Evolutionary conservation across 768 basidiomycete genomes (phyloP).

Genomic region (Dendrothele bispora): DNA sequence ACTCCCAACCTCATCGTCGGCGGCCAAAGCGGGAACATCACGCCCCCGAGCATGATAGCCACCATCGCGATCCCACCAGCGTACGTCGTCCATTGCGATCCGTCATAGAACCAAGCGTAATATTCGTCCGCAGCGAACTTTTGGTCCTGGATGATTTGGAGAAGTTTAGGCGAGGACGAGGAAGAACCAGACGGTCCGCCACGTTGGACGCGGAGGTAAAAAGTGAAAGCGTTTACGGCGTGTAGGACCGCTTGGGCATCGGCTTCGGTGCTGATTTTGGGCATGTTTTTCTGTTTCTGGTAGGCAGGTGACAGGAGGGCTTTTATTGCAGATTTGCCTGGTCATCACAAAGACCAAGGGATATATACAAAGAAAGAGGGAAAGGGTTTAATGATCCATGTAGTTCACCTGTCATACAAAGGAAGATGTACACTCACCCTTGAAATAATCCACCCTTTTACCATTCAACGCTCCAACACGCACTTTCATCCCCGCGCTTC

Average conservation of each 20-base stretch:
- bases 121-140: constrained; percentile 77
- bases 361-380: neutral
- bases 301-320: constrained; percentile 93
- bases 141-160: constrained; percentile 82
- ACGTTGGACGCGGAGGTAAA: constrained; percentile 90
- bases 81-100: constrained; percentile 91
- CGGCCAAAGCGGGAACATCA: constrained; percentile 99
- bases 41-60: constrained; percentile 88
- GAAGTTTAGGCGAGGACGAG: constrained; percentile 72
- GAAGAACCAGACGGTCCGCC: constrained; percentile 64
- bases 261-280: constrained; percentile 68
- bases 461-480: constrained; percentile 90
- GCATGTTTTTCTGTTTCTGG: constrained; percentile 79
- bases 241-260: constrained; percentile 72
- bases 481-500: constrained; percentile 84
- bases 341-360: neutral
- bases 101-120: constrained; percentile 97
- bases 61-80: constrained; percentile 92
- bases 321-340: constrained; percentile 92
- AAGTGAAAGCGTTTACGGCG: constrained; percentile 77
- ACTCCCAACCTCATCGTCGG: constrained; percentile 89
- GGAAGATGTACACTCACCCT: constrained; percentile 57
- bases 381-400: too few relatives aligned
- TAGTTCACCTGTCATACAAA: too few relatives aligned
- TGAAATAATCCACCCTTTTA: constrained; percentile 97